A percentile compares a stretch with the other conserved stretches of the same genome.
Conservation (phyloP, 2,329 filamentous ascomycete genomes). For the Pyrenophora seminiperda region DNA sequence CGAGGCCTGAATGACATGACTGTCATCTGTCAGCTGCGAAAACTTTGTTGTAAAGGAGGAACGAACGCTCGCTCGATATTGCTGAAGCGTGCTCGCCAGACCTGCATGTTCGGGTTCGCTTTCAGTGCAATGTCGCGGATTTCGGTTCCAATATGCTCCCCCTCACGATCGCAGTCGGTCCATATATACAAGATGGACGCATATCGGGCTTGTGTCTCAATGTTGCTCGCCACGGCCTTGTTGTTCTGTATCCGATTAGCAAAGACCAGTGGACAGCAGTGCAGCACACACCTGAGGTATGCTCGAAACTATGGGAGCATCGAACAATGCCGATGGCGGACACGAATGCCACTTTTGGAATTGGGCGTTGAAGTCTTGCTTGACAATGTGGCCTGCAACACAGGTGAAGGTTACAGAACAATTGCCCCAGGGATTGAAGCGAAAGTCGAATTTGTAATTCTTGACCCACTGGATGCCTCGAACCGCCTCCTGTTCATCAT, state of each 20-base stretch:
- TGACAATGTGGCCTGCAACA: conserved; percentile 85
- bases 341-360: conserved; percentile 83
- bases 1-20: conserved; percentile 85
- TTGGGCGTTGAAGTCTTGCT: conserved; percentile 73
- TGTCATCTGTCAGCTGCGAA: conserved; percentile 43
- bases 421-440: conserved; percentile 82
- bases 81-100: conserved; percentile 89
- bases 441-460: conserved; percentile 91
- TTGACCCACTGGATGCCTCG: conserved; percentile 78
- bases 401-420: conserved; percentile 93
- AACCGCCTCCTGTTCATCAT: conserved; percentile 64
- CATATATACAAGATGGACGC: conserved; percentile 86
- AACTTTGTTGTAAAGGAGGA: background rate
- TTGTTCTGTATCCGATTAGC: conserved; percentile 65
- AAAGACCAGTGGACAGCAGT: background rate
- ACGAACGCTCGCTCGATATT: conserved; percentile 89
- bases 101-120: conserved; percentile 73
- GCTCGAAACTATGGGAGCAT: conserved; percentile 72
- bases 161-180: conserved; percentile 98
- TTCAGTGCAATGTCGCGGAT: conserved; percentile 80
- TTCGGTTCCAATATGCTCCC: conserved; percentile 93
- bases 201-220: conserved; percentile 74
- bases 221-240: conserved; percentile 80
- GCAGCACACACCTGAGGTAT: conserved; percentile 64
- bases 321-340: conserved; percentile 78